Evolutionary conservation across 129 eudicot genomes (phyloP).

Genomic region (Apium graveolens): DNA sequence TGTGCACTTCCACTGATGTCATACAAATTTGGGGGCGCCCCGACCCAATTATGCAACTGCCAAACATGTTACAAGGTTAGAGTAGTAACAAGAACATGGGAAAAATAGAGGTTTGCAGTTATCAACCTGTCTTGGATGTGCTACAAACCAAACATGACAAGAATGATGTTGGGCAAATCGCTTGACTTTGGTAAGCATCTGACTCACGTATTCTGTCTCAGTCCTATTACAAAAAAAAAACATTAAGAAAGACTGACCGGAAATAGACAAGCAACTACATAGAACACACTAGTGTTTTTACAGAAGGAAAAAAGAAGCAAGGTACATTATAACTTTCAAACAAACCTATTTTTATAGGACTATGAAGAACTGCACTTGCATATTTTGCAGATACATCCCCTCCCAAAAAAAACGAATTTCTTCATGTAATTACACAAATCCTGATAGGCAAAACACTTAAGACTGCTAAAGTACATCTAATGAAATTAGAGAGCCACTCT

Average conservation of each 20-base stretch:
- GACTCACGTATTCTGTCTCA: conserved; percentile 96
- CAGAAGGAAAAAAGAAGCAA: not conserved
- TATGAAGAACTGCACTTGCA: not conserved
- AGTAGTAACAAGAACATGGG: not conserved
- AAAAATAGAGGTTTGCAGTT: conserved; percentile 1
- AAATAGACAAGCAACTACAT: not conserved
- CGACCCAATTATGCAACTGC: conserved; percentile 84
- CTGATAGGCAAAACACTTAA: not conserved
- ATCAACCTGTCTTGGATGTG: conserved; percentile 93
- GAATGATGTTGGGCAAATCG: conserved; percentile 96
- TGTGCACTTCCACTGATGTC: conserved; percentile 99
- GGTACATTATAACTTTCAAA: not conserved
- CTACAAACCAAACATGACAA: conserved; percentile 99
- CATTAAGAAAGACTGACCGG: not conserved
- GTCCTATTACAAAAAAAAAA: conserved; percentile 45
- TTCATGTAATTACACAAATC: no score
- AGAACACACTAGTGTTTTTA: not conserved
- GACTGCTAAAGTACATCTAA: not conserved
- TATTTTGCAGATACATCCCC: not conserved
- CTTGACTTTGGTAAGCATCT: conserved; percentile 79
- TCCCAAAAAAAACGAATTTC: no score
- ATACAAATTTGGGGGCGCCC: conserved; percentile 79
- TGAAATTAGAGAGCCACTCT: not conserved
- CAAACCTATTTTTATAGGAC: not conserved
- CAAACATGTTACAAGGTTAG: conserved; percentile 20